These are phyloP conservation scores for Neopestalotiopsis clavispora DNA, from an alignment of 2,329 filamentous ascomycete species.

Conservation along the genomic window DNA sequence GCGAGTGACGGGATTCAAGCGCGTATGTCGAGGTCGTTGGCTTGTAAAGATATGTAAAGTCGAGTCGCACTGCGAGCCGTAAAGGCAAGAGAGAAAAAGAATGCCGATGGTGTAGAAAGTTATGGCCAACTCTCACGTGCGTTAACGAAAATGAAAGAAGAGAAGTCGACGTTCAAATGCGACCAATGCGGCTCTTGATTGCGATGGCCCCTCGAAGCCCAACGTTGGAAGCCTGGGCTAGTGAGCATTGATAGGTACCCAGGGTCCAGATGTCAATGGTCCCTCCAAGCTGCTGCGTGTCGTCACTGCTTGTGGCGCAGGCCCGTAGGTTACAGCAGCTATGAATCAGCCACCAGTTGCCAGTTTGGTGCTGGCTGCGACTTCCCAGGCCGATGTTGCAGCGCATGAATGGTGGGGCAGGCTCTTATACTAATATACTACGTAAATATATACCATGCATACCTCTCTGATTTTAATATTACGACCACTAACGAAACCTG, in stretches of 20 bases:
- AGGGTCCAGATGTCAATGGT: background rate
- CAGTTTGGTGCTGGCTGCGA: too few relatives aligned
- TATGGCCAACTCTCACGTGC: background rate
- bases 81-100: background rate
- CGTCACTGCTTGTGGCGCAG: slow-evolving; percentile 15
- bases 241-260: background rate
- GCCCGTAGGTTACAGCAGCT: background rate
- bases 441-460: too few relatives aligned
- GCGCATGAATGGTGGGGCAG: too few relatives aligned
- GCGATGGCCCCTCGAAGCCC: slow-evolving; percentile 12
- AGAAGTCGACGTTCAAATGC: background rate
- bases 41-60: background rate
- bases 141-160: background rate
- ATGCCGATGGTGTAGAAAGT: background rate
- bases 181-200: background rate
- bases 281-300: background rate
- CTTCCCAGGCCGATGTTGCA: too few relatives aligned
- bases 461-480: too few relatives aligned
- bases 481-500: too few relatives aligned
- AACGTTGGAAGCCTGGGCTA: slow-evolving; percentile 11
- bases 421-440: too few relatives aligned
- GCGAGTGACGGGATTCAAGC: background rate
- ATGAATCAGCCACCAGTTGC: too few relatives aligned
- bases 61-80: background rate
- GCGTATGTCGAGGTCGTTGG: background rate